A percentile compares a stretch with the other conserved stretches of the same genome.
These are phyloP conservation scores for Vigna radiata DNA, from an alignment of 306 rosid genomes.

Conservation along the genomic window DNA sequence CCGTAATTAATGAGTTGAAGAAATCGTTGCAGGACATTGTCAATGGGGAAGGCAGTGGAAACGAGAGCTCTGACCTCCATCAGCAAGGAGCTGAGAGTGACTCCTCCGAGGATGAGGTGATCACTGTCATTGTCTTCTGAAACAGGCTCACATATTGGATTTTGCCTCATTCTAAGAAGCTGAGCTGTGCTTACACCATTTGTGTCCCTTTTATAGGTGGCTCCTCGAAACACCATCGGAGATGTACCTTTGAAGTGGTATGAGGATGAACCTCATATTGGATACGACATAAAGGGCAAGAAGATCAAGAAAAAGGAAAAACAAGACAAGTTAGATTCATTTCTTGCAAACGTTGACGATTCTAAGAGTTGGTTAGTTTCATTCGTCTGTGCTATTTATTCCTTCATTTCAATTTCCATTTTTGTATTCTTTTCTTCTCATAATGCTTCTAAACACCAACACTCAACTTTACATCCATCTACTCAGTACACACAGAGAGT, in stretches of 20 bases:
- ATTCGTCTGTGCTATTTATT: background rate
- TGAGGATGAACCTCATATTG: constrained; percentile 86
- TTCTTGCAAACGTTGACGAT: constrained; percentile 83
- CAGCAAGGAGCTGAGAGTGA: constrained; percentile 72
- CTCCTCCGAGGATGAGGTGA: constrained; percentile 98
- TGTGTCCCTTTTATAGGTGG: constrained; percentile 57
- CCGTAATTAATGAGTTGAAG: constrained; percentile 17
- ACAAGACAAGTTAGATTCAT: constrained; percentile 76
- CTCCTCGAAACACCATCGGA: constrained; percentile 87
- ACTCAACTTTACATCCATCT: background rate
- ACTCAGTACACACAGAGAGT: background rate
- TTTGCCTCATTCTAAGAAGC: background rate
- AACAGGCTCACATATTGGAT: background rate
- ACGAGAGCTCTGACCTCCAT: constrained; percentile 56
- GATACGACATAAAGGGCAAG: constrained; percentile 84
- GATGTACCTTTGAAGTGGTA: constrained; percentile 91
- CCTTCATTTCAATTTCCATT: constrained; percentile 19
- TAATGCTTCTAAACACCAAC: constrained; percentile 6
- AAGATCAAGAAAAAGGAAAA: constrained; percentile 81
- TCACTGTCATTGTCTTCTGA: background rate
- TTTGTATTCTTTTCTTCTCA: background rate
- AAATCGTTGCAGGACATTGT: constrained; percentile 57
- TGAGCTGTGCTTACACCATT: constrained; percentile 6
- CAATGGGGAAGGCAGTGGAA: constrained; percentile 47
- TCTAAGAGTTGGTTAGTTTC: constrained; percentile 77